Evolutionary conservation across 2,329 filamentous ascomycete species (phyloP).

Genomic region (Sclerotinia glacialis): DNA sequence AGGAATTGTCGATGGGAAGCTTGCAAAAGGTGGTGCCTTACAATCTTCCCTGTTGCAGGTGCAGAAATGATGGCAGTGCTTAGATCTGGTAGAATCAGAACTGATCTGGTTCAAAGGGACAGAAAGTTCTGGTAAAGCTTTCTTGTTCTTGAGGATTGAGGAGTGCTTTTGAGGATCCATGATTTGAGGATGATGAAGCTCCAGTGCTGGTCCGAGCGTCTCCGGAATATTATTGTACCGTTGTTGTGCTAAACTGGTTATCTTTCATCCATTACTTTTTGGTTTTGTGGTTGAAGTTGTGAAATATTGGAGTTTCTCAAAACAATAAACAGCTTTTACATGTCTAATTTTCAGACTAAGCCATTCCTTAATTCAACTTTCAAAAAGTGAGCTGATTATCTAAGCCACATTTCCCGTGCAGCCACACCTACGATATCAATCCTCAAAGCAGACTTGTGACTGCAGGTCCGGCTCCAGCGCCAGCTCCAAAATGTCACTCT

Average conservation of each 20-base stretch:
- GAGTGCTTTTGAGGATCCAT: too few species aligned
- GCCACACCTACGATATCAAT: conserved; percentile 22
- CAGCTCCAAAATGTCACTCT: conserved; percentile 48
- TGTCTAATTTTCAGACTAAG: background rate
- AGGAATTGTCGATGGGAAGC: background rate
- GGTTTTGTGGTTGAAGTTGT: background rate
- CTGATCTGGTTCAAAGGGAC: background rate
- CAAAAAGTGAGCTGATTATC: background rate
- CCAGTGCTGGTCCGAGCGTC: background rate
- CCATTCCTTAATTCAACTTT: background rate
- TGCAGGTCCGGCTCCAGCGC: conserved; percentile 14
- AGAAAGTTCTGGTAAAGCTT: background rate
- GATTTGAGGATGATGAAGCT: too few species aligned
- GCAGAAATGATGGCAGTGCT: background rate
- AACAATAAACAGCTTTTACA: conserved; percentile 7
- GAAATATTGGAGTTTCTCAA: background rate
- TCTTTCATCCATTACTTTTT: background rate
- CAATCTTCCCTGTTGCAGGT: background rate
- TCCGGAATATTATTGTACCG: conserved; percentile 5
- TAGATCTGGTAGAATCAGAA: background rate
- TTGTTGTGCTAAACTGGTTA: background rate
- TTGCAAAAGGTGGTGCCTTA: background rate
- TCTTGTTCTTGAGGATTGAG: too few species aligned
- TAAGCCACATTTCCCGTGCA: background rate
- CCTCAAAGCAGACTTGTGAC: conserved; percentile 33